Evolutionary conservation across 306 rosid species (phyloP), one percentile per base, ranked within the genome.

Genomic region (Prunus mira): DNA sequence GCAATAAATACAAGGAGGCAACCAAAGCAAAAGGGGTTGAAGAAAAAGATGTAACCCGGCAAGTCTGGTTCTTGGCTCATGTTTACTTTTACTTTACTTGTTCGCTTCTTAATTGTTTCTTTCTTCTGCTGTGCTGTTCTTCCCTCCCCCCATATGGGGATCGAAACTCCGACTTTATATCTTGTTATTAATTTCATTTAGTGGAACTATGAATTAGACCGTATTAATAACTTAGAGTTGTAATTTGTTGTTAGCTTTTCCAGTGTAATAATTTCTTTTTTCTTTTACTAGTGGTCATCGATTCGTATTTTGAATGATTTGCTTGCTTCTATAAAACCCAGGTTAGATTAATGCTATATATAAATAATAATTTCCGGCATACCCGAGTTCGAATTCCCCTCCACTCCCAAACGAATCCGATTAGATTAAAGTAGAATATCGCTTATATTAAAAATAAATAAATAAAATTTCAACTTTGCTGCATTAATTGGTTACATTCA

Each of bases 51-150:
- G 69, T 57, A 65, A 56, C 47, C 56, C 76, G 81, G 81, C 83
- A 83, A 83, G 86, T 83, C 86, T 79, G 67, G 17, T 76, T 58
- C 79, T 82, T 78, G 86, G 86, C 86, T 78, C 81, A 19, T 15
- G 22, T 18, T 30, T 30, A 13, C 34, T 11, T 49, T 11, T 49
- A 49, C 17, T 10, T 43, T 52, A 12, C 14, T 6, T 54, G 9
- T 63, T 54, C 17, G 9, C 7, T 18, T 55, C 6, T 69, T 12
- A 0, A 25, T 20, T 45, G 2, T 18, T 69, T 17, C 9, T 74
- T 27, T 64, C 2, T 18, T 30, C 12, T 28, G 49, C 27, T 49
- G 54, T 49, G 54, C 19, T 49, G 54, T 49, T 49, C 57, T 18
- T 52, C 57, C 20, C 57, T 52, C 57, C 57, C 65, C 25, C 3